These are phyloP conservation scores for Colletotrichum zoysiae DNA, from an alignment of 2,329 filamentous ascomycete genomes.

Conservation along the genomic window DNA sequence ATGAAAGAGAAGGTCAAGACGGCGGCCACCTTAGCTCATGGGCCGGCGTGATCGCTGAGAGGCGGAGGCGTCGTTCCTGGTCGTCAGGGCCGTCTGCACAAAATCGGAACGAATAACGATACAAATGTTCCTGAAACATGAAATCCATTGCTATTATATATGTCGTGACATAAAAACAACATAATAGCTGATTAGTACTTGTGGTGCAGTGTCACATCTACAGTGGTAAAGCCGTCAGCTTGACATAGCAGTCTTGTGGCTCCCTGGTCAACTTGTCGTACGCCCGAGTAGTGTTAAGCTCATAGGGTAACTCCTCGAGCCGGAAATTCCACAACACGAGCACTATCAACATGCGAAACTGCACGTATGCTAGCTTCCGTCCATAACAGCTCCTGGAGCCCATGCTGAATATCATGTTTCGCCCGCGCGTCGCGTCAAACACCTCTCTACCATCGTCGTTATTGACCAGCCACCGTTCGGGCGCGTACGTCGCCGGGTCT, in stretches of 20 bases:
- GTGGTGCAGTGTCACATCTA: constrained; percentile 2
- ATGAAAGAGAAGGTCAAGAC: too few species aligned
- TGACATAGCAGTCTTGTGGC: constrained; percentile 33
- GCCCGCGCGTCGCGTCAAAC: constrained; percentile 52
- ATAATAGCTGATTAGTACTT: too few species aligned
- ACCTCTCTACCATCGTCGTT: constrained; percentile 35
- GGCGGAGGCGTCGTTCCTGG: too few species aligned
- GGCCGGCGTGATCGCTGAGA: too few species aligned
- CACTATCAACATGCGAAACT: constrained; percentile 51
- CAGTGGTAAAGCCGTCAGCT: constrained; percentile 14
- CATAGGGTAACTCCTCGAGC: constrained; percentile 18
- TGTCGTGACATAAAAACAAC: too few species aligned
- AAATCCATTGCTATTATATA: neutral
- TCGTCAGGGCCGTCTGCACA: too few species aligned
- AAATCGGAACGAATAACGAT: too few species aligned
- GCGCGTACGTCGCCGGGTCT: constrained; percentile 49
- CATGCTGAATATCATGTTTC: constrained; percentile 52
- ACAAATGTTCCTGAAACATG: neutral
- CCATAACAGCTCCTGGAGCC: constrained; percentile 56
- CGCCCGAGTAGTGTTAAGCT: constrained; percentile 30
- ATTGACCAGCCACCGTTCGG: constrained; percentile 53
- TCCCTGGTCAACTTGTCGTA: constrained; percentile 35
- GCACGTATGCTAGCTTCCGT: constrained; percentile 51
- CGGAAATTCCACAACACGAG: constrained; percentile 45
- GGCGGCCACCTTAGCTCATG: too few species aligned